Evolutionary conservation across 108 stramenopile species (phyloP).

Genomic region (Stephanodiscus minutulus): DNA sequence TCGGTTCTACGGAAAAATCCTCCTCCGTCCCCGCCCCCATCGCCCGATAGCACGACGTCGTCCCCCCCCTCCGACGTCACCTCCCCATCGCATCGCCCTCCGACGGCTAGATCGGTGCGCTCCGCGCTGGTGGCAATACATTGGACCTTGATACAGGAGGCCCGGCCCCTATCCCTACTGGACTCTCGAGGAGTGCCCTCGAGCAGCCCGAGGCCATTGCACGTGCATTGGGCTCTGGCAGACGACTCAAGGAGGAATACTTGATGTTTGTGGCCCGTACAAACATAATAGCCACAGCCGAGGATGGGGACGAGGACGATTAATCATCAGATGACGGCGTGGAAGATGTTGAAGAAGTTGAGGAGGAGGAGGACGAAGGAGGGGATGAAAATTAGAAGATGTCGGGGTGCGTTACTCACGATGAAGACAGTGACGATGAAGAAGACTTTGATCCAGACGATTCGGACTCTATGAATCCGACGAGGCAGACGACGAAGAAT

Average conservation of each 20-base stretch:
- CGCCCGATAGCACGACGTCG: too few species aligned
- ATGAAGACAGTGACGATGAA: slow-evolving; percentile 13
- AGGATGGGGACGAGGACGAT: slow-evolving; percentile 50
- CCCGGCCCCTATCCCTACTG: slow-evolving; percentile 96
- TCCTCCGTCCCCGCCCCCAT: too few species aligned
- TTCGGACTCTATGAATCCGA: slow-evolving; percentile 42
- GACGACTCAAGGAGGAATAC: slow-evolving; percentile 74
- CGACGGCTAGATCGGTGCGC: slow-evolving; percentile 97
- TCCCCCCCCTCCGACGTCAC: too few species aligned
- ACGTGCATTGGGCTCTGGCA: slow-evolving; percentile 90
- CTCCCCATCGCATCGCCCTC: too few species aligned
- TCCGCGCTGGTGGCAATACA: slow-evolving; percentile 89
- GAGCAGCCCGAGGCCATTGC: slow-evolving; percentile 82
- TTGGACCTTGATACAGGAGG: slow-evolving; percentile 89
- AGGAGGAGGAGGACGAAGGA: slow-evolving; percentile 45
- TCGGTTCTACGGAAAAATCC: too few species aligned
- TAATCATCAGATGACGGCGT: slow-evolving; percentile 4
- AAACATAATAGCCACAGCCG: slow-evolving; percentile 57
- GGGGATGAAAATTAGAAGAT: slow-evolving; percentile 56
- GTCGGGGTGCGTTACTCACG: too few species aligned
- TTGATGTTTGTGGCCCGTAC: slow-evolving; percentile 79
- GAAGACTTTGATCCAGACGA: not conserved
- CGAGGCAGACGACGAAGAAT: slow-evolving; percentile 36
- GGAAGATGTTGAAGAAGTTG: slow-evolving; percentile 42
- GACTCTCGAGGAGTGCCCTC: slow-evolving; percentile 86